These are phyloP conservation scores for Xylaria sp. DNA, from an alignment of 2,329 filamentous ascomycete species.

Conservation along the genomic window DNA sequence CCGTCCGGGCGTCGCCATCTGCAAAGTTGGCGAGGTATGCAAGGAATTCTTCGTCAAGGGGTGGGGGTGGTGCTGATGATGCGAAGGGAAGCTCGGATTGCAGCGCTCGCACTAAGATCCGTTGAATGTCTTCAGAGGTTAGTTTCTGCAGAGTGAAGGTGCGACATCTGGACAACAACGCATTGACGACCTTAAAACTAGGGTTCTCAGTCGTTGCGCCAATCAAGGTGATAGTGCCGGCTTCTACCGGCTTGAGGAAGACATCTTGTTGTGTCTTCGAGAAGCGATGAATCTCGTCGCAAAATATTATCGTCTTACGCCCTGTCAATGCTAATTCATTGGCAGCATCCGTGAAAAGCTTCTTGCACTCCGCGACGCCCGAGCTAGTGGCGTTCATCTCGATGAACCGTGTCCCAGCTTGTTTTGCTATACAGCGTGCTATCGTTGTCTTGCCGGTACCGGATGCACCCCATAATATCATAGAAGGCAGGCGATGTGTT, in stretches of 20 bases:
- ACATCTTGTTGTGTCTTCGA: constrained; percentile 93
- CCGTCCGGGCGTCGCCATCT: constrained; percentile 91
- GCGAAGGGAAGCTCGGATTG: constrained; percentile 56
- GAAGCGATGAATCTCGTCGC: constrained; percentile 95
- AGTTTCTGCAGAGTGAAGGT: constrained; percentile 87
- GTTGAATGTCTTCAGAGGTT: constrained; percentile 70
- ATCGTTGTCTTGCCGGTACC: constrained; percentile 92
- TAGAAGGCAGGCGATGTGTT: constrained; percentile 83
- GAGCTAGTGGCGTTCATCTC: constrained; percentile 94
- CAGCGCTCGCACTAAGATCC: constrained; percentile 79
- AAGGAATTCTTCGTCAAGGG: constrained; percentile 80
- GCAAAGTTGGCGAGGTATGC: constrained; percentile 83
- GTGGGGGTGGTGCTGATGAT: constrained; percentile 49
- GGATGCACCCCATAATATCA: constrained; percentile 89
- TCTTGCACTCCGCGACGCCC: constrained; percentile 89
- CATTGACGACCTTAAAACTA: constrained; percentile 88
- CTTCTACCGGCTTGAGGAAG: constrained; percentile 90
- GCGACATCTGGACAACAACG: constrained; percentile 84
- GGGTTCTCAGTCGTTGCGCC: constrained; percentile 98
- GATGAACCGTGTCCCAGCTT: constrained; percentile 83
- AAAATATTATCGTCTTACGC: constrained; percentile 93
- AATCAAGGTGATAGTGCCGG: constrained; percentile 87
- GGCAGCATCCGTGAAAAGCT: constrained; percentile 83
- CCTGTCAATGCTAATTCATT: constrained; percentile 82
- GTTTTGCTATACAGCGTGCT: constrained; percentile 83